A percentile compares a stretch with the other conserved stretches of the same genome.
phyloP scores from a whole-genome alignment of 352 stramenopile genomes.

The Phytophthora rubi region DNA sequence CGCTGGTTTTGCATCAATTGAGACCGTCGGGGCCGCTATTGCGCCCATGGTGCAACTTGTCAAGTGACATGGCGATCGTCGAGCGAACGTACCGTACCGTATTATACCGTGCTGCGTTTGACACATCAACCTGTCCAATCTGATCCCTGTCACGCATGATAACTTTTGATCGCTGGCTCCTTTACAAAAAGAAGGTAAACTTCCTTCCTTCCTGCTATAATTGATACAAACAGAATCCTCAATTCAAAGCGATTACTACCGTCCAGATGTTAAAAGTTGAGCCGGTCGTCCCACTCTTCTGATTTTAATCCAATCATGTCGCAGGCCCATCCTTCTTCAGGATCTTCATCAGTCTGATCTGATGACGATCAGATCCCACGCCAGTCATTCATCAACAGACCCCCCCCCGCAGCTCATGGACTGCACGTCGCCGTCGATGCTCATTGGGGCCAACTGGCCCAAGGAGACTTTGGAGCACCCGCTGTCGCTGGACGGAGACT shows the following conservation, averaged over 20 bases:
- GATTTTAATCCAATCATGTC: constrained; percentile 34
- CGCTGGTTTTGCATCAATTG: constrained; percentile 4
- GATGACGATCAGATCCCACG: constrained; percentile 6
- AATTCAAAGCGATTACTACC: no score
- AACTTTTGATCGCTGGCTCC: no score
- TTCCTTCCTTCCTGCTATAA: no score
- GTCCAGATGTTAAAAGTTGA: no score
- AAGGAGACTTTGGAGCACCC: constrained; percentile 38
- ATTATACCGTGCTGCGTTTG: constrained; percentile 7
- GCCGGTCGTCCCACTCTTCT: constrained; percentile 14
- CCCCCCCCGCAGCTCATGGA: constrained; percentile 47
- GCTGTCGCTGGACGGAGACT: constrained; percentile 39
- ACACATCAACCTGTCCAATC: neutral
- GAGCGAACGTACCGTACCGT: no score
- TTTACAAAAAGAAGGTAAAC: no score
- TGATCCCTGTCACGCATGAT: no score
- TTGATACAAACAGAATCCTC: no score
- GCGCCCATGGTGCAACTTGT: constrained; percentile 15
- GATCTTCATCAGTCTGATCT: no score
- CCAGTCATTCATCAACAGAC: constrained; percentile 33
- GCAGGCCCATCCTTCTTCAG: constrained; percentile 3
- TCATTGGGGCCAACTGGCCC: constrained; percentile 66
- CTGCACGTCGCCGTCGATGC: constrained; percentile 76
- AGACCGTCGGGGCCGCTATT: constrained; percentile 2
- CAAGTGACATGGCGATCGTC: neutral